phyloP scores from a whole-genome alignment of 1,284 basidiomycete genomes.

The Malassezia brasiliensis region DNA sequence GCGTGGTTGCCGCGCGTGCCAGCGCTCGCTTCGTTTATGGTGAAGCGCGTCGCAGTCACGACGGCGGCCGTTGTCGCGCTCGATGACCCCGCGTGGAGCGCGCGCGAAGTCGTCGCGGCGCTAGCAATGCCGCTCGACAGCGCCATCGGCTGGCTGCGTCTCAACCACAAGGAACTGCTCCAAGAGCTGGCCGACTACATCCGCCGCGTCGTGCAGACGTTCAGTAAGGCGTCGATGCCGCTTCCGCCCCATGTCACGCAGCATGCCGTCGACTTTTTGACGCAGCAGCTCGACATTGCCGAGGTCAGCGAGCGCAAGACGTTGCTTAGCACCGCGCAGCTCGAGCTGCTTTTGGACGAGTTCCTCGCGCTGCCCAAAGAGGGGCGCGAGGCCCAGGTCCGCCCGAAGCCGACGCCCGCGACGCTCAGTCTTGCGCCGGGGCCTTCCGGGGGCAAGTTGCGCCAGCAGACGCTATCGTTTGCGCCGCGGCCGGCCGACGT shows the following conservation, averaged over 20 bases:
- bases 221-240: constrained; percentile 21
- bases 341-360: constrained; percentile 28
- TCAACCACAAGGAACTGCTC: constrained; percentile 45
- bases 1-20: constrained; percentile 45
- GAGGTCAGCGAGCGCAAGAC: constrained; percentile 26
- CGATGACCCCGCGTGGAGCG: background rate
- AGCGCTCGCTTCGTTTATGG: constrained; percentile 39
- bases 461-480: constrained; percentile 17
- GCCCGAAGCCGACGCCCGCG: background rate
- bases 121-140: constrained; percentile 33
- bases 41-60: constrained; percentile 27
- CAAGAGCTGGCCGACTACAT: constrained; percentile 37
- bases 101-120: constrained; percentile 16
- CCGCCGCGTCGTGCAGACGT: constrained; percentile 30
- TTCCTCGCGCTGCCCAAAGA: constrained; percentile 18
- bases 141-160: constrained; percentile 40
- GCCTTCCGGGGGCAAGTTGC: background rate
- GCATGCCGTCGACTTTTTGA: constrained; percentile 35
- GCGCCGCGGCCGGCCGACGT: background rate
- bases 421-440: constrained; percentile 9
- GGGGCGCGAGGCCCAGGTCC: constrained; percentile 17
- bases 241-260: constrained; percentile 25
- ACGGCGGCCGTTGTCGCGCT: constrained; percentile 9
- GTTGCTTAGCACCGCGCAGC: constrained; percentile 30
- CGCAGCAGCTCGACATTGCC: constrained; percentile 33